phyloP scores from a whole-genome alignment of 2,329 filamentous ascomycete species.

The Epichloe sylvatica region DNA sequence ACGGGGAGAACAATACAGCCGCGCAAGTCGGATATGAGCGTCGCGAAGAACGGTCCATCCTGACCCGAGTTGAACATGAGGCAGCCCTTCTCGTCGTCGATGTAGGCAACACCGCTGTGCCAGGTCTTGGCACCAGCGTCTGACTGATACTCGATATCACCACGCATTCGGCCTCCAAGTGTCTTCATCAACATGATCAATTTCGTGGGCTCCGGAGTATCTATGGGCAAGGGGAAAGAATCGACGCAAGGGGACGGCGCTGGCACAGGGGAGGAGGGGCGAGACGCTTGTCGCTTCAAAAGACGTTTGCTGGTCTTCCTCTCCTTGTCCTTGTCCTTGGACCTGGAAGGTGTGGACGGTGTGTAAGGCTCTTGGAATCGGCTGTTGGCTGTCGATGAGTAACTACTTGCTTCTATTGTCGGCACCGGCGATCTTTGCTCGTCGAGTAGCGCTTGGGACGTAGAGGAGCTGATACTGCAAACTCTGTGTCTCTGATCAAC shows the following conservation, averaged over 20 bases:
- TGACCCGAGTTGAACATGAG: slow-evolving; percentile 63
- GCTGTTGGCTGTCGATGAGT: slow-evolving; percentile 24
- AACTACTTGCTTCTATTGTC: slow-evolving; percentile 29
- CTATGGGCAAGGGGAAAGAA: slow-evolving; percentile 44
- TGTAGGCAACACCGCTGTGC: slow-evolving; percentile 59
- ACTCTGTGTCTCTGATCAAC: slow-evolving; percentile 47
- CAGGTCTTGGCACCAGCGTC: slow-evolving; percentile 47
- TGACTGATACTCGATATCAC: slow-evolving; percentile 56
- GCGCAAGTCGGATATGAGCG: slow-evolving; percentile 58
- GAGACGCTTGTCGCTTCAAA: slow-evolving; percentile 40
- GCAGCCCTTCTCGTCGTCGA: slow-evolving; percentile 61
- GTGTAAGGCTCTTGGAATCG: slow-evolving; percentile 22
- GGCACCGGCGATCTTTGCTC: slow-evolving; percentile 29
- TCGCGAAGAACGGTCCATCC: slow-evolving; percentile 47
- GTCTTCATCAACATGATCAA: slow-evolving; percentile 65
- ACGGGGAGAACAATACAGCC: slow-evolving; percentile 55
- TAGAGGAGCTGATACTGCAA: slow-evolving; percentile 54
- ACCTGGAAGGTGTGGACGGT: slow-evolving; percentile 8
- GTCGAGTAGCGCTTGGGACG: slow-evolving; percentile 38
- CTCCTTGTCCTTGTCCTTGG: slow-evolving; percentile 15
- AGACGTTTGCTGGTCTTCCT: slow-evolving; percentile 39
- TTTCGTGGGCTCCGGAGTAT: slow-evolving; percentile 55
- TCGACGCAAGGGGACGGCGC: slow-evolving; percentile 44
- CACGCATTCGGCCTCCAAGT: slow-evolving; percentile 65
- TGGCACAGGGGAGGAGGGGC: slow-evolving; percentile 44